Evolutionary conservation across 169 alveolate genomes (phyloP).

Genomic region (Cryptosporidium ubiquitum): DNA sequence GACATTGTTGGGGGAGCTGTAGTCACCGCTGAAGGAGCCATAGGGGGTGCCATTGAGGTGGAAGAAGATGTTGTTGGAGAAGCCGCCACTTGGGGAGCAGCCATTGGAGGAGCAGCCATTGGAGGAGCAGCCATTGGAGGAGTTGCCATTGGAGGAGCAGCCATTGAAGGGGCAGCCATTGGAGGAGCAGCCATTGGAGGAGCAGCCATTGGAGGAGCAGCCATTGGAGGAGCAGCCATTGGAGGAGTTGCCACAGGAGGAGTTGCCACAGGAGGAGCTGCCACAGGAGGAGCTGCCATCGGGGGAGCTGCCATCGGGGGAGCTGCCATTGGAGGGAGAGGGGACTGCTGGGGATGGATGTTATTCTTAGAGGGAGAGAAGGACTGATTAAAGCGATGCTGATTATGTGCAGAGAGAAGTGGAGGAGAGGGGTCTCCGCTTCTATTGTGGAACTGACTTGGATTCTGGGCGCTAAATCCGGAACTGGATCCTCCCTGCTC

Average conservation of each 20-base stretch:
- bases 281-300: background rate
- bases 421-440: background rate
- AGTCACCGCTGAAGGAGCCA: background rate
- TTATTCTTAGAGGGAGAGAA: background rate
- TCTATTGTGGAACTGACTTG: background rate
- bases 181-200: background rate
- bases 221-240: background rate
- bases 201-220: background rate
- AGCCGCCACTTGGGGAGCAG: background rate
- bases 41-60: background rate
- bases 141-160: background rate
- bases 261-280: background rate
- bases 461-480: background rate
- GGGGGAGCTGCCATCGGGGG: constrained; percentile 14
- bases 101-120: background rate
- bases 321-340: constrained; percentile 1
- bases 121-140: background rate
- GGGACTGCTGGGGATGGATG: background rate
- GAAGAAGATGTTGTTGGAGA: background rate
- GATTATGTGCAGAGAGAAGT: background rate
- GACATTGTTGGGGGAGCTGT: background rate
- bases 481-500: background rate
- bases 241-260: background rate
- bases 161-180: background rate
- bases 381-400: background rate